Percentiles rank a stretch among this genome's conserved stretches.
phyloP scores from a whole-genome alignment of 2,329 filamentous ascomycete genomes.

The Pseudocercospora vitis region DNA sequence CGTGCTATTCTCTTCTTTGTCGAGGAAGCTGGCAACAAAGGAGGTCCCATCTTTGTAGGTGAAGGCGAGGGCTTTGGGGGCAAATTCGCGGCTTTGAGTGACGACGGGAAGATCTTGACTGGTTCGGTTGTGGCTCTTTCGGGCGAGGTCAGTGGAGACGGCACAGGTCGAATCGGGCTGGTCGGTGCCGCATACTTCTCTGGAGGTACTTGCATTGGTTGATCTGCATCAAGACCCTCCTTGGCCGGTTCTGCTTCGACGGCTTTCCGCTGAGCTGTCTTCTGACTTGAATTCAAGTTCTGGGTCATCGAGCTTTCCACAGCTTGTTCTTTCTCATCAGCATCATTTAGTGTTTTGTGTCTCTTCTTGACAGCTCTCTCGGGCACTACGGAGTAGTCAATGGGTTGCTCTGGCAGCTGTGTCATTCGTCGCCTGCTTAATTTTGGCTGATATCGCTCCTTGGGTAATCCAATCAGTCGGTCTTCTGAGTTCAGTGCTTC shows the following conservation, averaged over 20 bases:
- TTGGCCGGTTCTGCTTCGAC: background rate
- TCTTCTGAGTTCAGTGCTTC: constrained; percentile 36
- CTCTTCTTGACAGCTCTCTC: constrained; percentile 47
- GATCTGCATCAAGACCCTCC: no score
- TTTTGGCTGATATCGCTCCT: constrained; percentile 43
- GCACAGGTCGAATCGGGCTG: constrained; percentile 6
- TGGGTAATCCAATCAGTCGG: constrained; percentile 39
- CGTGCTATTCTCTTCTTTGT: constrained; percentile 26
- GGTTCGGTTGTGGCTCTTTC: background rate
- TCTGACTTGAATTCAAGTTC: background rate
- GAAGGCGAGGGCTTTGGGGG: constrained; percentile 1
- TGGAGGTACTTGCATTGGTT: background rate
- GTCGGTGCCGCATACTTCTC: background rate
- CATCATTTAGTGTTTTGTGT: constrained; percentile 33
- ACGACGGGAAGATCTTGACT: background rate
- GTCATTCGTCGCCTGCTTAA: constrained; percentile 40
- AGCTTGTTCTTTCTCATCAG: background rate
- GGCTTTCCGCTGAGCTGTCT: background rate
- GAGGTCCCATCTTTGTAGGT: constrained; percentile 25
- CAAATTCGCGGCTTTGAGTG: background rate
- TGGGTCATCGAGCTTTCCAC: background rate
- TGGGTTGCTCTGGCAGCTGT: constrained; percentile 27
- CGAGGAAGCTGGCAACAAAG: constrained; percentile 21
- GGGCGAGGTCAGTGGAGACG: constrained; percentile 15
- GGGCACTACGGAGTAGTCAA: constrained; percentile 39